Conservation (phyloP, 179 eudicot species). For the Kewa caespitosa region DNA sequence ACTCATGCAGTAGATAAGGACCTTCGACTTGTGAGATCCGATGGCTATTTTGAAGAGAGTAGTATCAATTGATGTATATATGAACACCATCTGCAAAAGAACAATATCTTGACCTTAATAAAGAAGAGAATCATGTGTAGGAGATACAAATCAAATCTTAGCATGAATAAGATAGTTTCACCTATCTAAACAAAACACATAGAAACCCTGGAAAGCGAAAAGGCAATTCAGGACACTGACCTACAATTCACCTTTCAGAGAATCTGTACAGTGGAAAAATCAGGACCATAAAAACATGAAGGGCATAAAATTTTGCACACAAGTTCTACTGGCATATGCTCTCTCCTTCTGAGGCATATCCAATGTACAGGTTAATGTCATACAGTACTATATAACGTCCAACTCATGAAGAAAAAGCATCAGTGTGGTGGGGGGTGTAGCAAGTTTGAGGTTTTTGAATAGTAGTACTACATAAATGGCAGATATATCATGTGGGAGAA, state of each 20-base stretch:
- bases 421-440: background rate
- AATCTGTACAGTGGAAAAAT: conserved; percentile 2
- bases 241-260: background rate
- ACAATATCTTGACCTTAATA: background rate
- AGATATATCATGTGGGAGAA: no score
- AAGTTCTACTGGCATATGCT: background rate
- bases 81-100: no score
- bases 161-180: background rate
- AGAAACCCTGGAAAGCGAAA: background rate
- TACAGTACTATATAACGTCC: background rate
- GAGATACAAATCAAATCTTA: background rate
- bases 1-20: no score
- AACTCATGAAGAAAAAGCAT: background rate
- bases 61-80: no score
- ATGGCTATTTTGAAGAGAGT: no score
- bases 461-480: no score
- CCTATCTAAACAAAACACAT: background rate
- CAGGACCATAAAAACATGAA: conserved; percentile 1
- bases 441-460: background rate
- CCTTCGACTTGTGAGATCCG: no score
- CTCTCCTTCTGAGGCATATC: background rate
- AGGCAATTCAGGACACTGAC: background rate
- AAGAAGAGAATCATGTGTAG: background rate
- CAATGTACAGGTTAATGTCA: background rate
- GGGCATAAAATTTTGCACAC: background rate